Percentiles rank a stretch among this genome's conserved stretches.
These are phyloP conservation scores for Backusella circina DNA, from an alignment of 192 early-diverging fungal species.

Conservation along the genomic window DNA sequence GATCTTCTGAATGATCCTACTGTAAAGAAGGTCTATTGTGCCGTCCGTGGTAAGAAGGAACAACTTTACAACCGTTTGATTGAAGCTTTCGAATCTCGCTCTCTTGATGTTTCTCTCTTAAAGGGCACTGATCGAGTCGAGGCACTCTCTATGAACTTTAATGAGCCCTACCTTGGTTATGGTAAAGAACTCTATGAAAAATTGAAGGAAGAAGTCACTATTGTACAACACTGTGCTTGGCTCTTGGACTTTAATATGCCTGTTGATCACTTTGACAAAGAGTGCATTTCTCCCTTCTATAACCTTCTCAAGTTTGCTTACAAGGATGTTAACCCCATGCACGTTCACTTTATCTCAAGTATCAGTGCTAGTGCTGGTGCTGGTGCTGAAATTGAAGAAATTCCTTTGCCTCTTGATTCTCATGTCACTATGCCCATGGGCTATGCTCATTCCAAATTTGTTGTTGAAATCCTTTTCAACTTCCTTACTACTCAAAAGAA, in stretches of 20 bases:
- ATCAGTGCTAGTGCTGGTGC: conserved; percentile 19
- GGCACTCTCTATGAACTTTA: conserved; percentile 15
- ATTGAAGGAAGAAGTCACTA: conserved; percentile 24
- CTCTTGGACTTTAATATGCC: conserved; percentile 33
- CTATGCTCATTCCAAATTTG: conserved; percentile 33
- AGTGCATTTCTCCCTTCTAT: conserved; percentile 23
- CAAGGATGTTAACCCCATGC: conserved; percentile 14
- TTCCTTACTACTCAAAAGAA: conserved; percentile 18
- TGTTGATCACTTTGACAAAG: conserved; percentile 27
- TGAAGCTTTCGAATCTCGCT: conserved; percentile 18
- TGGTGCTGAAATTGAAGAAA: conserved; percentile 8
- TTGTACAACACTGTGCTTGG: conserved; percentile 37
- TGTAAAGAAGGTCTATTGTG: conserved; percentile 27
- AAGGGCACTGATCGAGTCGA: not conserved
- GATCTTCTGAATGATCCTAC: conserved; percentile 17
- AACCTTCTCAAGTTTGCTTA: conserved; percentile 26
- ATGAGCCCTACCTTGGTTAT: conserved; percentile 25
- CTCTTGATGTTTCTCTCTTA: conserved; percentile 19
- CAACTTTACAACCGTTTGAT: conserved; percentile 3
- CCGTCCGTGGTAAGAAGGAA: conserved; percentile 23
- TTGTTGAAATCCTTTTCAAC: conserved; percentile 24
- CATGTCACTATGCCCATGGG: conserved; percentile 24
- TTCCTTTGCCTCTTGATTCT: conserved; percentile 20
- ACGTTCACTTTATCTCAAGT: conserved; percentile 29
- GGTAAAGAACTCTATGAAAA: conserved; percentile 13